Conservation (phyloP, 1,284 basidiomycete species). For the Apiotrichum veenhuisii region DNA sequence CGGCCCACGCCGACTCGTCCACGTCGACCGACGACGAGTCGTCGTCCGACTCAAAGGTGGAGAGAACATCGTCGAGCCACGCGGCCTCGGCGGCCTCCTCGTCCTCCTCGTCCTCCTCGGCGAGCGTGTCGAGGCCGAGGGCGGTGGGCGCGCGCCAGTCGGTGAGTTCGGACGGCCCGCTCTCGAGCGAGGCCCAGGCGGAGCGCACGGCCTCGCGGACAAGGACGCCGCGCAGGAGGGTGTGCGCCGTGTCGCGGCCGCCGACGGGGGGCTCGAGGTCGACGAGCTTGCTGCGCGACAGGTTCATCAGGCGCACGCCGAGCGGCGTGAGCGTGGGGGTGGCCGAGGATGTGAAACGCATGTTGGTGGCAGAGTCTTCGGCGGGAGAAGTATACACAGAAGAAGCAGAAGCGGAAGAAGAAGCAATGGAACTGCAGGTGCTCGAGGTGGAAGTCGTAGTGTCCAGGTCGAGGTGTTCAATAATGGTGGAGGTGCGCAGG, state of each 20-base stretch:
- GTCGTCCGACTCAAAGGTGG: constrained; percentile 29
- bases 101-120: constrained; percentile 40
- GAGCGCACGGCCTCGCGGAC: constrained; percentile 39
- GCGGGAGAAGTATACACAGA: not conserved
- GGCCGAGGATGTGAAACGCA: constrained; percentile 36
- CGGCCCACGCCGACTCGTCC: constrained; percentile 24
- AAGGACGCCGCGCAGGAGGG: constrained; percentile 35
- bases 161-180: constrained; percentile 30
- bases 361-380: constrained; percentile 14
- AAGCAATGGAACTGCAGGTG: not conserved
- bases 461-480: constrained; percentile 1
- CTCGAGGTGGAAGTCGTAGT: not conserved
- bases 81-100: constrained; percentile 24
- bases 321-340: constrained; percentile 40
- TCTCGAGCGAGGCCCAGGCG: constrained; percentile 41
- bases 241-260: constrained; percentile 24
- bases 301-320: constrained; percentile 37
- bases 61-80: constrained; percentile 43
- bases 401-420: not conserved
- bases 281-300: constrained; percentile 41
- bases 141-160: constrained; percentile 34
- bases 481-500: not conserved
- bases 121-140: constrained; percentile 39
- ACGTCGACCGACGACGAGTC: constrained; percentile 23
- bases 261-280: constrained; percentile 29